Conservation (phyloP, 2,329 filamentous ascomycete species). For the Hymenoscyphus repandus region DNA sequence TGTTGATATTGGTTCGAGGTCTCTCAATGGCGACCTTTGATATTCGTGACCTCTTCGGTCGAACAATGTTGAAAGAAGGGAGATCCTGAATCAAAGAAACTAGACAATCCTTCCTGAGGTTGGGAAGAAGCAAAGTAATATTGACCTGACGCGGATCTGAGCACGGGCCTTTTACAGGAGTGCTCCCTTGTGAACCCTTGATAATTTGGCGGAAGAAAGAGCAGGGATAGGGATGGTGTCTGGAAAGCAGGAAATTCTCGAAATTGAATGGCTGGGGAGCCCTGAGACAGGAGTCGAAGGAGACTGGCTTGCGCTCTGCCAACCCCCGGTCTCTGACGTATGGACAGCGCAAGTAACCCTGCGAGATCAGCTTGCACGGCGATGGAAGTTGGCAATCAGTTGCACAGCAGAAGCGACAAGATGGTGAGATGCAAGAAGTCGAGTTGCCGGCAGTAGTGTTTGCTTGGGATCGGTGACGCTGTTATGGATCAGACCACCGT, state of each 20-base stretch:
- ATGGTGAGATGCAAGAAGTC: no score
- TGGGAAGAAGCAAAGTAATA: background rate
- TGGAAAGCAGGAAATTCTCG: constrained; percentile 1
- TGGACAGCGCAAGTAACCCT: no score
- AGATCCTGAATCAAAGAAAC: background rate
- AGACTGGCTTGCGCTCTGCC: background rate
- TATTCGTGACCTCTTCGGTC: background rate
- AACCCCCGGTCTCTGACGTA: background rate
- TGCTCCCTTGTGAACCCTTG: background rate
- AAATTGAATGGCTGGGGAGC: background rate
- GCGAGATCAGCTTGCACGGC: no score
- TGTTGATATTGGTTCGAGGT: background rate
- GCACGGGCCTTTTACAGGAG: background rate
- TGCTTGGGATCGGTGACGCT: background rate
- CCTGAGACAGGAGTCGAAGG: background rate
- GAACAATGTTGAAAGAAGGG: background rate
- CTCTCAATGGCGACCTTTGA: background rate
- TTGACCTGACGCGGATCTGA: background rate
- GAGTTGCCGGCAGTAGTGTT: background rate
- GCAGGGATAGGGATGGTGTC: background rate
- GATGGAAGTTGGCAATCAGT: background rate
- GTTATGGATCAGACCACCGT: background rate
- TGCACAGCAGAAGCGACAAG: background rate
- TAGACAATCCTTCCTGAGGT: background rate
- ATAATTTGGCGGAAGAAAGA: background rate